Base-by-base conservation (phyloP, 2,329 filamentous ascomycete genomes). In the Beauveria sp. region DNA sequence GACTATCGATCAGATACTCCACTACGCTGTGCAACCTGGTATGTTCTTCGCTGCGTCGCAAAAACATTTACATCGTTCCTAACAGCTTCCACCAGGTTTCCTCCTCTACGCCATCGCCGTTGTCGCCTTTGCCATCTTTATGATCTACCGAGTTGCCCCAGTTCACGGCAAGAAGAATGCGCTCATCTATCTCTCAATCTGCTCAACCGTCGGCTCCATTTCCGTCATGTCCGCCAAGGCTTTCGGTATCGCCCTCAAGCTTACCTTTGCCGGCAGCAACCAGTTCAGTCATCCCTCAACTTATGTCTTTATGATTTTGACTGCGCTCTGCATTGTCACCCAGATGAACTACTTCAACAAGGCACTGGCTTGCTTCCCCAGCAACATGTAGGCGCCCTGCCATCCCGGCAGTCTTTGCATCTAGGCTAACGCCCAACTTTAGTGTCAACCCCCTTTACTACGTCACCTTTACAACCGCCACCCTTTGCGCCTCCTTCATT, bases 331-430 rank as follows among this genome's bases (percentile, higher is more conserved):
- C 79, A 98, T 99, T 72, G 75, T 99, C 67, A 97, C 93, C 9
- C 95, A 99, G 80, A 98, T 99, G 95, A 99, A 99, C 76, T 99
- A 99, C 76, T 96, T 99, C 77, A 99, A 99, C 82, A 99, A 99
- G 77, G 95, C 95, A 8, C 79, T 99, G 64, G 96, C 91, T 75
- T 92, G 96, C 70, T 99, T 98, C 77, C 93, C 91, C 34, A 97
- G 95, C 38, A 96, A 96, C 69, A 96, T 99, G 93, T 96, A 83
- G 74, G 90, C 80, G 28, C 7, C 26, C 50, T 34, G 34, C 12
- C 20, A 9, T 10, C 6, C 16, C 8, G 28, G 89, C 79, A 18
- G 14, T 26, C 49, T 46, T 40, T 46, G 7, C 14, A 12, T 56
- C 20, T 18, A 14, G 50, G 34, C 66, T 67, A 49, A 69, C 63